Base-by-base conservation (phyloP, 768 basidiomycete species). In the Rhizopogon salebrosus region DNA sequence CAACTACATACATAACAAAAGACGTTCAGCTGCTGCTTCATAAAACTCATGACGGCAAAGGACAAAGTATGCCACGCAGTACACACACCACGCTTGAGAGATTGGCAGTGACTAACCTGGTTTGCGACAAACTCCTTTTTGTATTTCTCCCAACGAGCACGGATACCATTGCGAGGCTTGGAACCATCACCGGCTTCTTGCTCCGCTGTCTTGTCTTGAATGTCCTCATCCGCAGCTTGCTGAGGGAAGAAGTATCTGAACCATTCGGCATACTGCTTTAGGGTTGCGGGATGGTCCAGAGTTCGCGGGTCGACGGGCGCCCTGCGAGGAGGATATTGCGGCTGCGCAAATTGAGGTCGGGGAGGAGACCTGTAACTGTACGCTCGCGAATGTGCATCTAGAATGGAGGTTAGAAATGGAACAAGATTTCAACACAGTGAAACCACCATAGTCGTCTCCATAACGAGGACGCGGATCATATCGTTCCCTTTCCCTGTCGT, bases 221-320 rank as follows among this genome's bases (percentile, higher is more conserved):
- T 84, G 62, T 94, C 91, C 70, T 93, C 92, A 56, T 92, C 88
- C 6, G 76, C 75, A 14, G 89, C 90, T 64, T 87, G 82, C 57
- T 85, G 80, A 6, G 89, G 85, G 61, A 80, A 85, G 57, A 71
- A 82, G 63, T 77, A 87, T 34, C 91, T 81, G 68, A 91, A 92
- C 91, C 91, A 92, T 60, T 92, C 90, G 2, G 88, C 88, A 58
- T 84, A 92, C 60, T 91, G 87, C 70, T 91, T 90, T 65, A 92
- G 65, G 1, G 84, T 79, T 5, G 87, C 88, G 31, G 89, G 87
- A 62, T 86, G 90, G 57, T 91, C 90, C 58, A 89, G 83, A 2
- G 83, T 83, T 60, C 88, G 86, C 10, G 91, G 91, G 61, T 92
- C 88, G 13, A 81, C 81, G 9, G 89, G 90, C 1, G 83, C 73